A percentile compares a stretch with the other conserved stretches of the same genome.
Conservation (phyloP, 2,329 filamentous ascomycete genomes). For the Acrodontium crateriforme region DNA sequence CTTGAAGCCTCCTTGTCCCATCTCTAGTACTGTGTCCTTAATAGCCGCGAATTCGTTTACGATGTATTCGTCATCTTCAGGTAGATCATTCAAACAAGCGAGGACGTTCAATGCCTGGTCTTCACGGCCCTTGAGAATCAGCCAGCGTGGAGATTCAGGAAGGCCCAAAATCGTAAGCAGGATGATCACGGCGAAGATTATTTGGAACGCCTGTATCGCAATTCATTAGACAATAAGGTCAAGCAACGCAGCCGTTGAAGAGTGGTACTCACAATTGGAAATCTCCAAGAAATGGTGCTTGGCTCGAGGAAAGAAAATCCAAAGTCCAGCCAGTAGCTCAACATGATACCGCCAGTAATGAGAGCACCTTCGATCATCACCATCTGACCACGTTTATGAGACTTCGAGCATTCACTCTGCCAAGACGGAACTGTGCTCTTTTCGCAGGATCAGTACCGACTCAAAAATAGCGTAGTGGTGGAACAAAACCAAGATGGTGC, state of each 20-base stretch:
- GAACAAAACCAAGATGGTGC: too few relatives aligned
- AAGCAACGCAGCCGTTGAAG: too few relatives aligned
- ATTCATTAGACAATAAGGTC: too few relatives aligned
- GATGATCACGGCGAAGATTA: constrained; percentile 13
- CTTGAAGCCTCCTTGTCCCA: constrained; percentile 16
- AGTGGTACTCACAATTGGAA: too few relatives aligned
- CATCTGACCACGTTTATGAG: constrained; percentile 30
- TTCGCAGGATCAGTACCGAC: too few relatives aligned
- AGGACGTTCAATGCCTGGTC: constrained; percentile 22
- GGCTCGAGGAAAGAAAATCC: constrained; percentile 16
- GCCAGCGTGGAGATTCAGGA: constrained; percentile 20
- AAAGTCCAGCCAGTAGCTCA: constrained; percentile 26
- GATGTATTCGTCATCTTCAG: constrained; percentile 20
- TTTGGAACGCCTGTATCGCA: constrained; percentile 18
- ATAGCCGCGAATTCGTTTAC: constrained; percentile 19
- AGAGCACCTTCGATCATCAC: constrained; percentile 34
- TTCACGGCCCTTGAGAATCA: constrained; percentile 20
- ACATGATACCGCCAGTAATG: constrained; percentile 29
- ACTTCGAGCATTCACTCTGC: constrained; percentile 32
- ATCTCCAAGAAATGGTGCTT: constrained; percentile 17
- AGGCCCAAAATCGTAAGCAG: constrained; percentile 11
- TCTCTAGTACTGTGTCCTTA: constrained; percentile 25
- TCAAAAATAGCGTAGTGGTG: too few relatives aligned
- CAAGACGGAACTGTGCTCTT: constrained; percentile 30
- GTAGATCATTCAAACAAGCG: constrained; percentile 22